Evolutionary conservation across 768 basidiomycete species (phyloP).

Genomic region (Termitomyces sp.): DNA sequence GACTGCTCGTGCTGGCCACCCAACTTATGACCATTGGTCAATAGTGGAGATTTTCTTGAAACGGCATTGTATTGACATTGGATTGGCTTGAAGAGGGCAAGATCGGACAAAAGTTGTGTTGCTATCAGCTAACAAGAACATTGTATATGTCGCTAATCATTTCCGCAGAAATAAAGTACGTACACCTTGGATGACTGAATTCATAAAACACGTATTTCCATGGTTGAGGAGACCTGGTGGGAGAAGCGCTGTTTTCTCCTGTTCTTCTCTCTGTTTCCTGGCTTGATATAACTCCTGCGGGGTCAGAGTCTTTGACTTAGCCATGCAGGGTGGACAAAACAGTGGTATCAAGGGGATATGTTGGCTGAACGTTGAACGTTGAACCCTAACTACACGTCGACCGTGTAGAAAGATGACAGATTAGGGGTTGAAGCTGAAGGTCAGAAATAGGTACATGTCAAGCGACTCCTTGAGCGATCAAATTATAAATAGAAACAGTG

Average conservation of each 20-base stretch:
- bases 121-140: constrained; percentile 52
- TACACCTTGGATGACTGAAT: constrained; percentile 88
- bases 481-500: background rate
- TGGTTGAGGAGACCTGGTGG: constrained; percentile 78
- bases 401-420: background rate
- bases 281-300: constrained; percentile 62
- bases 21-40: constrained; percentile 61
- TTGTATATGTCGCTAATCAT: background rate
- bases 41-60: constrained; percentile 55
- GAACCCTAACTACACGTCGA: background rate
- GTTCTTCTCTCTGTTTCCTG: constrained; percentile 56
- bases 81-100: constrained; percentile 50
- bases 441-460: constrained; percentile 4
- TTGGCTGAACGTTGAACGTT: too few species aligned
- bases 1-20: constrained; percentile 47
- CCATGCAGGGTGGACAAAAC: constrained; percentile 28
- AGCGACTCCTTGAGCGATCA: background rate
- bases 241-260: constrained; percentile 51
- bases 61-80: constrained; percentile 36
- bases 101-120: constrained; percentile 53
- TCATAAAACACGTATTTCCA: constrained; percentile 95
- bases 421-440: constrained; percentile 2
- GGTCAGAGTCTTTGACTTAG: constrained; percentile 49
- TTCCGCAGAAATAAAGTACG: constrained; percentile 26
- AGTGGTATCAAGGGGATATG: background rate